Evolutionary conservation across 805 yeast genomes (phyloP), one percentile per base, ranked within the genome.

Genomic region (Saccharomycopsis sp.): DNA sequence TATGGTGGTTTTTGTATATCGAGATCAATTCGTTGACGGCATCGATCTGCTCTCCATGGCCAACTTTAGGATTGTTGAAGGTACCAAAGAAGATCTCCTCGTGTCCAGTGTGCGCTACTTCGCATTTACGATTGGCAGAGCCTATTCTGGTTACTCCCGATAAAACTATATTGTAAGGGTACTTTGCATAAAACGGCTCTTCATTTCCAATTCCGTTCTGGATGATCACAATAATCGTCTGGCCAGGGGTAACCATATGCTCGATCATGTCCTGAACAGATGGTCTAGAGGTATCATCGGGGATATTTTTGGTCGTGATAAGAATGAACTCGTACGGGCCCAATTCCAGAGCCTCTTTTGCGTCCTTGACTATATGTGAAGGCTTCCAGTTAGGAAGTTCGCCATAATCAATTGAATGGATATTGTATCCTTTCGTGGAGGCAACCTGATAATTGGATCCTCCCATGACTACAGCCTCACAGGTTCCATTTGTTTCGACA

Each of bases 181-280:
- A 84, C 14, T 72, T 72, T 17, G 67, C 69, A 56, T 78, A 71
- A 17, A 84, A 72, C n/a, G 84, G 83, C 62, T 74, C 73, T 60
- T 83, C 90, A 53, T 81, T 75, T 62, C 81, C 87, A 59, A 85
- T 76, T 2, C 89, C 90, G 66, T 84, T 84, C 68, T 85, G 89
- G 57, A 85, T 71, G 57, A 86, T 73, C 1, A 85, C 77, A 53
- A 84, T 70, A 15, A 80, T 70, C 2, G 85, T 77, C 34, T 56
- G 52, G 29, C 64, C 71, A 1, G 75, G 69, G 38, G 79, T 71
- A 44, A 85, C 73, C 2, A 81, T 78, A 0, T 83, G 80, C 29
- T 64, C 73, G 17, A 80, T 73, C 54, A 83, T 67, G 8, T 81
- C 80, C 61, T 80, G 82, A 3, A 83, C 73, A 47, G 75, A 73